Percentiles rank a stretch among this genome's conserved stretches.
phyloP scores from a whole-genome alignment of 2,329 filamentous ascomycete species.

The Fusarium gaditjirri region DNA sequence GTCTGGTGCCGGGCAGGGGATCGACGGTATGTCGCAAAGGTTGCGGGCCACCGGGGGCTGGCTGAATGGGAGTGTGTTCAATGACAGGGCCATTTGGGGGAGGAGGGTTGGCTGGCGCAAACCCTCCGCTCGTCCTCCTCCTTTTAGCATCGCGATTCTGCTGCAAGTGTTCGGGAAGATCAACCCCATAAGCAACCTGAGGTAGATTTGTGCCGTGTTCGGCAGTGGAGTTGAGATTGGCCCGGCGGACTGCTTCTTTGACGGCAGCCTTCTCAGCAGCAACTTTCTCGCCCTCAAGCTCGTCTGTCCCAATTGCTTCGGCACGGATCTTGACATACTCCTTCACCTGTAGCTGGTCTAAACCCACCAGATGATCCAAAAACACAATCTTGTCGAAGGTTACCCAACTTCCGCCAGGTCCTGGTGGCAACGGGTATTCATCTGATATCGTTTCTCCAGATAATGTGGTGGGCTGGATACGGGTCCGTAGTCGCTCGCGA shows the following conservation, averaged over 20 bases:
- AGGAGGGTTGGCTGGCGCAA: conserved; percentile 49
- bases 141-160: conserved; percentile 58
- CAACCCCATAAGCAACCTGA: conserved; percentile 62
- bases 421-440: conserved; percentile 63
- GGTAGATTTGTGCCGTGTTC: conserved; percentile 56
- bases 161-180: conserved; percentile 58
- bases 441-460: conserved; percentile 59
- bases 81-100: conserved; percentile 34
- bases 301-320: conserved; percentile 53
- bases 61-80: conserved; percentile 39
- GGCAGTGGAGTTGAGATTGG: conserved; percentile 55
- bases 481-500: conserved; percentile 68
- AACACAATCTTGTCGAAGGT: conserved; percentile 71
- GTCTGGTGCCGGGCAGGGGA: conserved; percentile 62
- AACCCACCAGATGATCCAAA: conserved; percentile 63
- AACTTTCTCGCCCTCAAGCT: conserved; percentile 52
- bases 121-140: conserved; percentile 55
- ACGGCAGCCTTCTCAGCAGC: conserved; percentile 57
- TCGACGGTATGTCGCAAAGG: conserved; percentile 46
- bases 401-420: conserved; percentile 72
- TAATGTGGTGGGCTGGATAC: conserved; percentile 63
- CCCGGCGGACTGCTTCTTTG: conserved; percentile 58
- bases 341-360: conserved; percentile 68
- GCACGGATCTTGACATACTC: conserved; percentile 69
- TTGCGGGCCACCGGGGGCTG: conserved; percentile 33